Percentiles rank a stretch among this genome's conserved stretches.
Conservation (phyloP, 768 basidiomycete species). For the Dendrothele bispora region DNA sequence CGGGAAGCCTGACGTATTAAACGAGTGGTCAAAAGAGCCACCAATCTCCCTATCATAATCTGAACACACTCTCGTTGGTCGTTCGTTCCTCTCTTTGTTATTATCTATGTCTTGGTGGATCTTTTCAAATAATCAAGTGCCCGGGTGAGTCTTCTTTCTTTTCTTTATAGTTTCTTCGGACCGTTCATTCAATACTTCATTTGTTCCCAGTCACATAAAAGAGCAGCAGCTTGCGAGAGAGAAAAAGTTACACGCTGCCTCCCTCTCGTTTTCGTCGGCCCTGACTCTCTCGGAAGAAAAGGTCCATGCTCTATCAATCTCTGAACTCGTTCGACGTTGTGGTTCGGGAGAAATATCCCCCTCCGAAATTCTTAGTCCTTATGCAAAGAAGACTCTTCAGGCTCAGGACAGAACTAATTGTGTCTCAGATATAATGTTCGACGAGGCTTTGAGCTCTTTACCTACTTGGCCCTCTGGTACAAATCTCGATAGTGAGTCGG, state of each 20-base stretch:
- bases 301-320: slow-evolving; percentile 48
- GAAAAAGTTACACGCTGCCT: slow-evolving; percentile 40
- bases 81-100: not conserved
- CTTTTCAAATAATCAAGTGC: too few species aligned
- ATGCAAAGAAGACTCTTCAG: slow-evolving; percentile 53
- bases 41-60: too few species aligned
- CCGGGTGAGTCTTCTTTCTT: not conserved
- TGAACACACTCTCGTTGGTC: not conserved
- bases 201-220: slow-evolving; percentile 40
- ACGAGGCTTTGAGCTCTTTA: slow-evolving; percentile 38
- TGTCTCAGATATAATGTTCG: slow-evolving; percentile 64
- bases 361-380: slow-evolving; percentile 45
- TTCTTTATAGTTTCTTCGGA: not conserved
- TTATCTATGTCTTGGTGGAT: too few species aligned
- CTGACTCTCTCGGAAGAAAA: slow-evolving; percentile 46
- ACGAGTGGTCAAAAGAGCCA: too few species aligned
- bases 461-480: slow-evolving; percentile 40
- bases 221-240: slow-evolving; percentile 44
- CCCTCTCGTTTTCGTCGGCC: slow-evolving; percentile 35
- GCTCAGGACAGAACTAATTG: slow-evolving; percentile 66
- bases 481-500: slow-evolving; percentile 37
- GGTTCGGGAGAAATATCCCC: slow-evolving; percentile 40
- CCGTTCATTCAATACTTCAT: not conserved
- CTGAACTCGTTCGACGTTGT: slow-evolving; percentile 46
- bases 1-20: too few species aligned